Conservation (phyloP, 2,329 filamentous ascomycete species). For the Cytospora piceicola region DNA sequence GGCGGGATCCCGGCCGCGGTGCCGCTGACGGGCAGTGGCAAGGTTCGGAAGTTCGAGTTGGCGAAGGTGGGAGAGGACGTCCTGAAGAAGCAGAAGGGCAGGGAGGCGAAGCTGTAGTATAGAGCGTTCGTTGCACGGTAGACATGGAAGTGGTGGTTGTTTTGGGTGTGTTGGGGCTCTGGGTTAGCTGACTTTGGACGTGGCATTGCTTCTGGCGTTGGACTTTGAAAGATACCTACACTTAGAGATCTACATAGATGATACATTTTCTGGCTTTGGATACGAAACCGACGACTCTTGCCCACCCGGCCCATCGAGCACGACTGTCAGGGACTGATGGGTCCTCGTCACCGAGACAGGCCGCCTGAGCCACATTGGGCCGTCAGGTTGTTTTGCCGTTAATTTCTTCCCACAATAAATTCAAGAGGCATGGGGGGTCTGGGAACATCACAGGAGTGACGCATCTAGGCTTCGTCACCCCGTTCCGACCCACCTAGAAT, state of each 20-base stretch:
- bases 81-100: constrained; percentile 50
- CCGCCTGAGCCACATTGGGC: no score
- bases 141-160: not conserved
- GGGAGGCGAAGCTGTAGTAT: constrained; percentile 50
- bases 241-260: constrained; percentile 14
- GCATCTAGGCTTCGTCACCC: not conserved
- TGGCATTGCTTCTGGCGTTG: constrained; percentile 7
- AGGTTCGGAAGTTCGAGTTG: constrained; percentile 71
- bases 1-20: constrained; percentile 58
- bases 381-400: not conserved
- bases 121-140: not conserved
- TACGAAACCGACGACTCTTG: not conserved
- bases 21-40: constrained; percentile 73
- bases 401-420: not conserved
- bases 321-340: not conserved
- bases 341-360: not conserved
- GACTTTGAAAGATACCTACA: not conserved
- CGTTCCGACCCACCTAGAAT: constrained; percentile 17
- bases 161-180: not conserved
- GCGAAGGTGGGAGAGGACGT: constrained; percentile 59
- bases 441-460: not conserved
- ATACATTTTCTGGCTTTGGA: not conserved
- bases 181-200: not conserved
- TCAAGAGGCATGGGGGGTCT: constrained; percentile 1
- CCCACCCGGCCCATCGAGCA: not conserved